A percentile compares a stretch with the other conserved stretches of the same genome.
Conservation (phyloP, 768 basidiomycete species). For the Antrodiella citrinella region DNA sequence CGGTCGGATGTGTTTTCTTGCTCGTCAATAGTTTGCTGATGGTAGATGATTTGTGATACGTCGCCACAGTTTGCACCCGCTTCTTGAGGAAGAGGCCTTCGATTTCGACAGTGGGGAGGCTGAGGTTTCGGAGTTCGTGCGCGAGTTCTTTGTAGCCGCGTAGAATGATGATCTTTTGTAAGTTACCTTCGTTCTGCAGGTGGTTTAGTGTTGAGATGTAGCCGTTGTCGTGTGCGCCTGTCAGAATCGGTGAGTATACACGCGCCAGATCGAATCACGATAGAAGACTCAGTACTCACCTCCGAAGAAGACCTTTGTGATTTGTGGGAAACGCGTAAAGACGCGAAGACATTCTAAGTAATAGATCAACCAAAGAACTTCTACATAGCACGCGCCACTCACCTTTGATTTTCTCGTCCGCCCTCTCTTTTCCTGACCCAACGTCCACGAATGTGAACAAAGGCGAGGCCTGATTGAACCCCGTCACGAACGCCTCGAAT, state of each 20-base stretch:
- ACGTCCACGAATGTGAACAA: conserved; percentile 35
- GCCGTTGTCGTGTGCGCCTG: conserved; percentile 35
- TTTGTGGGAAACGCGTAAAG: conserved; percentile 42
- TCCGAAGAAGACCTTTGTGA: conserved; percentile 31
- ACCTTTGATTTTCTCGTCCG: conserved; percentile 36
- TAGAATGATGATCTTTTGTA: conserved; percentile 30
- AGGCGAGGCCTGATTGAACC: conserved; percentile 33
- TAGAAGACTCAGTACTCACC: no score
- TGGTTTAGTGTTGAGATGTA: conserved; percentile 30
- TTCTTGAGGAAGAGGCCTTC: conserved; percentile 27
- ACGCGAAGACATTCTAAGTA: conserved; percentile 42
- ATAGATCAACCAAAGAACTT: not conserved
- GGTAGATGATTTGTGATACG: not conserved
- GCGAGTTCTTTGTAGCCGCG: conserved; percentile 32
- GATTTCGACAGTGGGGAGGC: conserved; percentile 25
- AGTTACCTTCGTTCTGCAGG: conserved; percentile 30
- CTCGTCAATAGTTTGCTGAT: not conserved
- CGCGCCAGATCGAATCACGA: conserved; percentile 1
- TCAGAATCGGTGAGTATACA: conserved; percentile 10
- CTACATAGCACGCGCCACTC: not conserved
- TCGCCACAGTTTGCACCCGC: conserved; percentile 5
- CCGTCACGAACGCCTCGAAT: conserved; percentile 29
- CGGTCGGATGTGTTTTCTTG: conserved; percentile 1
- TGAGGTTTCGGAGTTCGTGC: conserved; percentile 23
- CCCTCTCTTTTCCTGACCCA: conserved; percentile 34